Evolutionary conservation across 139 green algal species (phyloP), one percentile per base, ranked within the genome.

Genomic region (Micromonas commoda): DNA sequence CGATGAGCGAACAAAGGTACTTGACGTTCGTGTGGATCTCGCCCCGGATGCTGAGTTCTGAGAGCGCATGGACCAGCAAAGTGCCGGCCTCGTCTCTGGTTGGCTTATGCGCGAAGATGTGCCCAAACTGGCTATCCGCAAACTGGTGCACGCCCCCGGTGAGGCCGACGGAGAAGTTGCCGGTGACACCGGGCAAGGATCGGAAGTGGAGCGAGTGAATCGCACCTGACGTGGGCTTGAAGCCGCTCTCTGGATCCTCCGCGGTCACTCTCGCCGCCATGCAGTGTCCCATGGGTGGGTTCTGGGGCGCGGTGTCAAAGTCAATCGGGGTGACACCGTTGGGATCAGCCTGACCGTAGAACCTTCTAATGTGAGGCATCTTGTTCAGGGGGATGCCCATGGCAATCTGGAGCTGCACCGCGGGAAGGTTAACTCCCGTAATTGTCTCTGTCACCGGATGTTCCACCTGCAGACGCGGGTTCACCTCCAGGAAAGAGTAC

Each of bases 391-490:
- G 93, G 24, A 97, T 88, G 33, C 95, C 95, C 90, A 96, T 96
- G 75, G 85, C 95, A 21, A 99, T 82, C 73, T 96, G 85, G 2
- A 97, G 73, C 85, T 99, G 95, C 33, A 82, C 86, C 20, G 92
- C 85, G n/a, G 95, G 95, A 64, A 99, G 90, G 84, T 98, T 98
- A 54, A 95, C 89, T 9, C 86, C 84, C 21, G 90, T 93, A 85
- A 99, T 97, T 85, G 89, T 92, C 85, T 99, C 95, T 16, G 95
- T 98, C 33, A 99, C 95, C 3, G 95, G 95, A 82, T 99, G 95
- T 87, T 99, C 95, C 67, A 98, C 94, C 74, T 87, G 83, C 37
- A 82, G 73, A 21, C 78, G 54, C 64, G 78, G 78, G 38, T 82
- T 82, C 23, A 82, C 70, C 54, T 82, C 78, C n/a, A 82, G 29